Percentiles rank a stretch among this genome's conserved stretches.
Conservation (phyloP, 768 basidiomycete genomes). For the Clitopilus hobsonii region DNA sequence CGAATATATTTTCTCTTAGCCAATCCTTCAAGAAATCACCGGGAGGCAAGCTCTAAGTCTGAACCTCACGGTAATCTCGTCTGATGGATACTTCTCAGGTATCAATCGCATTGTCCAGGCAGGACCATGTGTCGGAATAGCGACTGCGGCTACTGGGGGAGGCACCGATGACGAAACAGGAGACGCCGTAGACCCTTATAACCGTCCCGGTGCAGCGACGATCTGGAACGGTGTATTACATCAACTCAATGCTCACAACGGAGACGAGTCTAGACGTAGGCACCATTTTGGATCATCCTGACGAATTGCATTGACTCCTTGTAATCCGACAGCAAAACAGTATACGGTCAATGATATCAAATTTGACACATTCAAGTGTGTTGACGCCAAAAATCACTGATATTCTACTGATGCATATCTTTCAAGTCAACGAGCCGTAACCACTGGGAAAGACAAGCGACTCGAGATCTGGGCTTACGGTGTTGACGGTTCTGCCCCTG, state of each 20-base stretch:
- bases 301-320: too few species aligned
- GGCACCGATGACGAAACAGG: constrained; percentile 22
- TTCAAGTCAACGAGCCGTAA: constrained; percentile 36
- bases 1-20: constrained; percentile 8
- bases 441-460: constrained; percentile 41
- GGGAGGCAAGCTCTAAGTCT: constrained; percentile 30
- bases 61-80: neutral
- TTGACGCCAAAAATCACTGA: neutral
- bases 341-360: constrained; percentile 54
- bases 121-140: constrained; percentile 34
- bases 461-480: constrained; percentile 39
- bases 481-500: constrained; percentile 17
- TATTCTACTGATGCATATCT: neutral
- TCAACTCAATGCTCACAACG: constrained; percentile 18
- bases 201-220: constrained; percentile 41
- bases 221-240: constrained; percentile 26
- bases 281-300: too few species aligned
- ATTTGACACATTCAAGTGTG: constrained; percentile 46
- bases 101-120: constrained; percentile 50
- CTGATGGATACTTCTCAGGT: constrained; percentile 24
- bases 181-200: constrained; percentile 35
- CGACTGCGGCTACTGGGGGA: constrained; percentile 44
- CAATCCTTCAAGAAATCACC: constrained; percentile 37
- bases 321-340: constrained; percentile 34
- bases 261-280: too few species aligned